phyloP scores from a whole-genome alignment of 2,329 filamentous ascomycete genomes.

The Ophiostoma pallidulum region DNA sequence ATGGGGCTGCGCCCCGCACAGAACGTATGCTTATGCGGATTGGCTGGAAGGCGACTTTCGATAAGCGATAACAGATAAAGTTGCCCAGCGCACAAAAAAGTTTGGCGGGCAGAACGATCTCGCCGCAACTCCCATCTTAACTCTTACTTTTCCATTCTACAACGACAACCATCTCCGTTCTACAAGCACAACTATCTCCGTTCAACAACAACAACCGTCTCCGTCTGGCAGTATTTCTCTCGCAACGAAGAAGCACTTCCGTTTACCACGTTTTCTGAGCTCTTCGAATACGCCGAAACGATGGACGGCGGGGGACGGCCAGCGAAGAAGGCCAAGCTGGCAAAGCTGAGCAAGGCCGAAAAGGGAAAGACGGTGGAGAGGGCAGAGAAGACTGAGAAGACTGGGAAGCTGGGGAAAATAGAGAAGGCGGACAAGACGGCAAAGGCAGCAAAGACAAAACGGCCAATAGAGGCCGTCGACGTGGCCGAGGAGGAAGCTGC shows the following conservation, averaged over 20 bases:
- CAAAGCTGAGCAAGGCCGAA: slow-evolving; percentile 42
- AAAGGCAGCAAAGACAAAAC: neutral
- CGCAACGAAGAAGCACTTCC: too few species aligned
- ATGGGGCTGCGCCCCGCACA: too few species aligned
- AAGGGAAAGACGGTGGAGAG: slow-evolving; percentile 18
- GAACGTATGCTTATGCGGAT: too few species aligned
- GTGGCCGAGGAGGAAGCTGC: neutral
- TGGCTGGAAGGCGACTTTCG: too few species aligned
- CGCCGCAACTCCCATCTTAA: too few species aligned
- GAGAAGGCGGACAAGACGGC: too few species aligned
- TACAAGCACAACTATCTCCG: too few species aligned
- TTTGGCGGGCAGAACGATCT: slow-evolving; percentile 5
- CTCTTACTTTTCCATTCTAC: too few species aligned
- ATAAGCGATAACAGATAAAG: neutral
- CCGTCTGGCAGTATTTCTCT: too few species aligned
- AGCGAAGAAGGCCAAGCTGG: slow-evolving; percentile 32
- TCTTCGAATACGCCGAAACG: neutral
- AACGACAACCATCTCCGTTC: too few species aligned
- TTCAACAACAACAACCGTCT: too few species aligned
- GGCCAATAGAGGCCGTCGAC: slow-evolving; percentile 1
- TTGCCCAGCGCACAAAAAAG: neutral
- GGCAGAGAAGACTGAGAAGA: neutral
- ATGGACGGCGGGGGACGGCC: slow-evolving; percentile 33
- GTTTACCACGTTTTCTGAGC: too few species aligned
- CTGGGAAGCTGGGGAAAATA: neutral